Base-by-base conservation (phyloP, 257 asterid species). In the Misopates orontium region DNA sequence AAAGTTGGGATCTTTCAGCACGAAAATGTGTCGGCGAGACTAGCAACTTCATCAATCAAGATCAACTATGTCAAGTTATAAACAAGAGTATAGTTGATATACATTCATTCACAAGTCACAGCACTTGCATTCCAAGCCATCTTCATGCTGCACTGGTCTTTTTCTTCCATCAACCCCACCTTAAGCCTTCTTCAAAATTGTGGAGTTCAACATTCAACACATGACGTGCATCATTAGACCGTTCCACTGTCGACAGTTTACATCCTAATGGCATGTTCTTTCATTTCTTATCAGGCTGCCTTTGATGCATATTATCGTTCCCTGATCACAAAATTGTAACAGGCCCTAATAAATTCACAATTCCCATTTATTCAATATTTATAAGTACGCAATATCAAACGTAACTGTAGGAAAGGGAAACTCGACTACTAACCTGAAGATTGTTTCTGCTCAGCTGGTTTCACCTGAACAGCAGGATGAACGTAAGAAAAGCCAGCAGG, bases 201-300 rank as follows among this genome's bases (percentile, higher is more conserved):
- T 3, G 69, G 61, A 18, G 25, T 60, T 67, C 75, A 69, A 36
- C 60, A 1, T 44, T 57, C 72, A 50, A 67, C 67, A 45, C 23
- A 58, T 39, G 61, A 36, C 47, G 50, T 9, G 67, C 17, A 24
- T 55, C 57, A 28, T 44, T 44, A 42, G 21, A 22, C 10, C 32
- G 50, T 64, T 42, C 50, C 73, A 56, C 28, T 39, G 60, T 54
- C 49, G 15, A 40, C 52, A 20, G 51, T 25, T 21, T 10, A 16
- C 50, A 25, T 14, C 40, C 32, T 53, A 47, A 25, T 17, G 12
- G 71, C 65, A 58, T 42, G 20, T 42, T n/a, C 73, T 42, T 49
- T 87, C 94, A 87, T 76, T 87, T 87, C 90, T 93, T 90, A 85
- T 93, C 96, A 83, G 91, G 90, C 95, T 90, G 94, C 97, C 99